Evolutionary conservation across 257 asterid genomes (phyloP).

Genomic region (Oldenlandia corymbosa): DNA sequence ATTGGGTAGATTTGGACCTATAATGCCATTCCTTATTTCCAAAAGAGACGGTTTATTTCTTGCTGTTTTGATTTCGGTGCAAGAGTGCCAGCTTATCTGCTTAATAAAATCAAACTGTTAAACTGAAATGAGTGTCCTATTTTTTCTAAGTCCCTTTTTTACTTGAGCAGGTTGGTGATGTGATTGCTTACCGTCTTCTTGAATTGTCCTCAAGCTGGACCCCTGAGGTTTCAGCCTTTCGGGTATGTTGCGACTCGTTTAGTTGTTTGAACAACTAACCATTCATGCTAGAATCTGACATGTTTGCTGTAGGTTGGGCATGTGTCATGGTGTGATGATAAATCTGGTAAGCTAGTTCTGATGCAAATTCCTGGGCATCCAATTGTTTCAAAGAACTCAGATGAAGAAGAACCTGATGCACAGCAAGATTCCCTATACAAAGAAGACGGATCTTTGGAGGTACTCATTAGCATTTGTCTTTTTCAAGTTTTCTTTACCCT

Average conservation of each 20-base stretch:
- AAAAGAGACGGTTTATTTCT: background rate
- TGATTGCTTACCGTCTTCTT: conserved; percentile 70
- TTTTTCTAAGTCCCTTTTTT: background rate
- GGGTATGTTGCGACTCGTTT: conserved; percentile 42
- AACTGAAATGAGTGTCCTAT: background rate
- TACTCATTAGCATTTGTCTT: conserved; percentile 17
- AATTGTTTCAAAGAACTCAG: conserved; percentile 32
- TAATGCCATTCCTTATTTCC: background rate
- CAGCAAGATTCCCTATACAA: conserved; percentile 49
- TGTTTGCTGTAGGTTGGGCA: conserved; percentile 61
- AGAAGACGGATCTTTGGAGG: conserved; percentile 92
- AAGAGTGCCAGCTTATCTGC: background rate
- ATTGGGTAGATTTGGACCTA: background rate
- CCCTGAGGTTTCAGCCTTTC: conserved; percentile 69
- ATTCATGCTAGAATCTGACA: conserved; percentile 6
- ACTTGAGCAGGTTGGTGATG: conserved; percentile 68
- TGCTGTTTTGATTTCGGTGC: background rate
- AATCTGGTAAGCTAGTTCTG: conserved; percentile 43
- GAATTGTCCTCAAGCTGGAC: conserved; percentile 93
- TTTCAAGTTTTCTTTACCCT: background rate
- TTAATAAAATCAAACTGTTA: conserved; percentile 1
- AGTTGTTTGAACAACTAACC: conserved; percentile 6
- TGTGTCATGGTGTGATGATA: conserved; percentile 45
- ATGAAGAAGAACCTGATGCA: conserved; percentile 39
- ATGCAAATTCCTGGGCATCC: conserved; percentile 65